Conservation (phyloP, 192 early-diverging fungal genomes). For the Polychytrium aggregatum region DNA sequence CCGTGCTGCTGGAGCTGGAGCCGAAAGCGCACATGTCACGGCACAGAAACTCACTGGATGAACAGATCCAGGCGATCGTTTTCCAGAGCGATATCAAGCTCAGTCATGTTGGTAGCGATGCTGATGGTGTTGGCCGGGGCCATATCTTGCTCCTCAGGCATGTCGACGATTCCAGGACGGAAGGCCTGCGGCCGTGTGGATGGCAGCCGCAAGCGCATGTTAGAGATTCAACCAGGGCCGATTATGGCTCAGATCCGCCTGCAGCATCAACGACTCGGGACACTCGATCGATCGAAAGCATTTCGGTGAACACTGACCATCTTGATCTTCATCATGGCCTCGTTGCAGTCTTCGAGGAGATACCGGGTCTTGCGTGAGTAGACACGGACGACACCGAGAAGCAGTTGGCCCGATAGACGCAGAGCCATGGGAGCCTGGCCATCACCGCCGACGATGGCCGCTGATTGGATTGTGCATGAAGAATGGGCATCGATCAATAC, state of each 20-base stretch:
- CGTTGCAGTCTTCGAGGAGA: slow-evolving; percentile 93
- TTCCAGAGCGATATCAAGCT: slow-evolving; percentile 85
- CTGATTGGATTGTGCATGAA: slow-evolving; percentile 26
- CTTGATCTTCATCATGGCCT: slow-evolving; percentile 90
- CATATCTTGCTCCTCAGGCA: slow-evolving; percentile 58
- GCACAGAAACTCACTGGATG: no score
- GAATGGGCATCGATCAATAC: no score
- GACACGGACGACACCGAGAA: slow-evolving; percentile 89
- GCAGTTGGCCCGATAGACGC: slow-evolving; percentile 88
- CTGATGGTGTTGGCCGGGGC: slow-evolving; percentile 79
- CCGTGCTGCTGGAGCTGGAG: no score
- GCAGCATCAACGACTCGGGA: no score
- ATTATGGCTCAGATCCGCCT: no score
- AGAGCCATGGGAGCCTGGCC: slow-evolving; percentile 83
- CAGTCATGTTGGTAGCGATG: slow-evolving; percentile 71
- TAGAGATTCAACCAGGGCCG: no score
- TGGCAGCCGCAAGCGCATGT: not conserved
- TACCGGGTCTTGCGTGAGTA: slow-evolving; percentile 95
- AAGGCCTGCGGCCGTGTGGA: slow-evolving; percentile 61
- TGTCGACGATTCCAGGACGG: slow-evolving; percentile 70
- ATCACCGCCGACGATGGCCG: slow-evolving; percentile 66
- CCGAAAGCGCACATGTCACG: no score
- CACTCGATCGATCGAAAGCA: no score
- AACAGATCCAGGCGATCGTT: slow-evolving; percentile 46
- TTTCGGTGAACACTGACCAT: no score